Conservation (phyloP, 805 yeast genomes). For the Saccharomyces paradoxus region DNA sequence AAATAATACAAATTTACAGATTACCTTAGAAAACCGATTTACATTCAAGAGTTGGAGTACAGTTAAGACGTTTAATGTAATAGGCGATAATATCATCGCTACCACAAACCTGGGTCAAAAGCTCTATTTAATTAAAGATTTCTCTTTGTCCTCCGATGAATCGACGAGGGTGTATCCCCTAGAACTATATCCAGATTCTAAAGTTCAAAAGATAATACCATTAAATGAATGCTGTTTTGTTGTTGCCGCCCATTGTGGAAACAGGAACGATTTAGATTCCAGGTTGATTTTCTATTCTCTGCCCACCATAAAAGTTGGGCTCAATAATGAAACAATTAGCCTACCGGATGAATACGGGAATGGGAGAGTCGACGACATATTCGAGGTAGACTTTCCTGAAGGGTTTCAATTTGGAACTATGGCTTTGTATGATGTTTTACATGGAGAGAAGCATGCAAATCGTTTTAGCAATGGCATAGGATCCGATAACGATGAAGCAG, state of each 20-base stretch:
- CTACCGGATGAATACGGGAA: not conserved
- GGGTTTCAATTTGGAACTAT: not conserved
- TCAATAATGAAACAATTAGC: not conserved
- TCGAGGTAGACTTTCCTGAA: not conserved
- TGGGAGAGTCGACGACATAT: not conserved
- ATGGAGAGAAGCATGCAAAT: not conserved
- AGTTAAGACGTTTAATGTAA: constrained; percentile 1
- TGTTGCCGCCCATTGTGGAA: constrained; percentile 5
- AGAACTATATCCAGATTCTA: constrained; percentile 3
- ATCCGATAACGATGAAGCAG: not conserved
- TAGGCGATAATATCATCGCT: constrained; percentile 10
- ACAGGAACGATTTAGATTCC: constrained; percentile 5
- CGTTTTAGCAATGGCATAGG: not conserved
- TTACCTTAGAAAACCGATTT: not conserved
- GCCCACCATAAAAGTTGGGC: not conserved
- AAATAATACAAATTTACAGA: not conserved
- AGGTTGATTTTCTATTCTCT: constrained; percentile 6
- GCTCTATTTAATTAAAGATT: constrained; percentile 3
- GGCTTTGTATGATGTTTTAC: not conserved
- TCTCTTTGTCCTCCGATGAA: not conserved
- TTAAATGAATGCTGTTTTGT: constrained; percentile 8
- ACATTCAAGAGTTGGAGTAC: not conserved
- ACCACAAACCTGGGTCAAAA: constrained; percentile 5
- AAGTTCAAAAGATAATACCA: constrained; percentile 4
- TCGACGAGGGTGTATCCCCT: not conserved